Evolutionary conservation across 768 basidiomycete species (phyloP).

Genomic region (Macrolepiota fuliginosa): DNA sequence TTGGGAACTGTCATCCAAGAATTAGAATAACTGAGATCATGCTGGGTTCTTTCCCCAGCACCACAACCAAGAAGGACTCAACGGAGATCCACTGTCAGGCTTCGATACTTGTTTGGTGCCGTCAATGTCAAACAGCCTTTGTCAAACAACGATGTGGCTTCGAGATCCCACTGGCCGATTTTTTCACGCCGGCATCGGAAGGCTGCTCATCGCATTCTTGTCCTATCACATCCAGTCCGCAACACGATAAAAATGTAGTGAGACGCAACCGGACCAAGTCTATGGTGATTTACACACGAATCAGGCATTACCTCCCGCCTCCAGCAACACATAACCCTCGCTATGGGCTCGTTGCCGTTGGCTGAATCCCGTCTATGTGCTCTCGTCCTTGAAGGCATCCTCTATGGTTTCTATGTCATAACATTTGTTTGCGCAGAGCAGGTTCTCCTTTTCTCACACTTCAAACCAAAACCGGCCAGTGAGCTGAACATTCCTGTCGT

Average conservation of each 20-base stretch:
- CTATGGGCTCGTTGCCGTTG: conserved; percentile 4
- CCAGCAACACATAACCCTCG: background rate
- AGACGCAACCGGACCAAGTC: no score
- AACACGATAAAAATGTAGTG: no score
- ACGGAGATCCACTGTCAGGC: background rate
- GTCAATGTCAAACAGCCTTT: no score
- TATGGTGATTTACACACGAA: no score
- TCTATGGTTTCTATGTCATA: conserved; percentile 9
- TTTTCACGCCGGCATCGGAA: no score
- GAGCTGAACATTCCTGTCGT: conserved; percentile 5
- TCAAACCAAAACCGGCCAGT: background rate
- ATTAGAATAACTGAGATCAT: background rate
- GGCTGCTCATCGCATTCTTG: no score
- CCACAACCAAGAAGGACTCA: background rate
- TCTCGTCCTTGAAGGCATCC: conserved; percentile 3
- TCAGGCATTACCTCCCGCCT: no score
- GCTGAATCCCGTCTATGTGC: conserved; percentile 7
- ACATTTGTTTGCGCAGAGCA: background rate
- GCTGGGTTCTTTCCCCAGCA: background rate
- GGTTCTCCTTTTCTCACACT: conserved; percentile 1
- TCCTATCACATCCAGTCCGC: no score
- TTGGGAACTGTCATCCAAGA: background rate
- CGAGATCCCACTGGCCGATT: no score
- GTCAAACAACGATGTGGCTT: no score
- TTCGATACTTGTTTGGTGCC: background rate